These are phyloP conservation scores for Fraxinus velutina DNA, from an alignment of 305 asterid genomes.

Conservation along the genomic window DNA sequence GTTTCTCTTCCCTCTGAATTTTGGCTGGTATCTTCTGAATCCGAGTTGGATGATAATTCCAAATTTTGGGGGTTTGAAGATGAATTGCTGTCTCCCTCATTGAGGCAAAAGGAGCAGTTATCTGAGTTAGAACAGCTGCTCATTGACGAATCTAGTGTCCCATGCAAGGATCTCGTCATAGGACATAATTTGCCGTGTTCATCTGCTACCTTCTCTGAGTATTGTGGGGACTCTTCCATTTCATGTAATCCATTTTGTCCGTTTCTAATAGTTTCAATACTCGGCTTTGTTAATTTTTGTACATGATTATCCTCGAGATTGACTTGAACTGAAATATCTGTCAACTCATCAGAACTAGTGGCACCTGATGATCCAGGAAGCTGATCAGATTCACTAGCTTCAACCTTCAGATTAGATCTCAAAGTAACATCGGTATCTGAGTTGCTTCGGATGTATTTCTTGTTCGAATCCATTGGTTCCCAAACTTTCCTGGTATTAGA, in stretches of 20 bases:
- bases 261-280: constrained; percentile 27
- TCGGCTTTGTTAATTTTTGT: constrained; percentile 29
- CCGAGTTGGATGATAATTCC: constrained; percentile 70
- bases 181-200: constrained; percentile 41
- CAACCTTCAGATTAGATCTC: constrained; percentile 53
- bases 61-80: constrained; percentile 58
- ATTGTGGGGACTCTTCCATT: constrained; percentile 33
- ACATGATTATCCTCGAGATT: constrained; percentile 33
- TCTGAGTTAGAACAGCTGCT: constrained; percentile 66
- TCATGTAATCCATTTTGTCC: constrained; percentile 26
- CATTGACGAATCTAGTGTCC: constrained; percentile 40
- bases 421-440: constrained; percentile 64
- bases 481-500: constrained; percentile 67
- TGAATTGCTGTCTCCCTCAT: constrained; percentile 81
- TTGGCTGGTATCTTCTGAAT: constrained; percentile 77
- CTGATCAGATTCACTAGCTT: constrained; percentile 51
- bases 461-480: constrained; percentile 89
- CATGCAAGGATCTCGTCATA: constrained; percentile 28
- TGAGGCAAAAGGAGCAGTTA: constrained; percentile 79
- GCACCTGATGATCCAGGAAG: constrained; percentile 45
- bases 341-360: constrained; percentile 44
- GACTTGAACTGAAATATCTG: constrained; percentile 36
- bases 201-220: constrained; percentile 38
- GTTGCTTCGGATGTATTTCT: constrained; percentile 62
- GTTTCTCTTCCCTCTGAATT: constrained; percentile 59